Evolutionary conservation across 306 rosid species (phyloP), one percentile per base, ranked within the genome.

Genomic region (Begonia fuchsioides): DNA sequence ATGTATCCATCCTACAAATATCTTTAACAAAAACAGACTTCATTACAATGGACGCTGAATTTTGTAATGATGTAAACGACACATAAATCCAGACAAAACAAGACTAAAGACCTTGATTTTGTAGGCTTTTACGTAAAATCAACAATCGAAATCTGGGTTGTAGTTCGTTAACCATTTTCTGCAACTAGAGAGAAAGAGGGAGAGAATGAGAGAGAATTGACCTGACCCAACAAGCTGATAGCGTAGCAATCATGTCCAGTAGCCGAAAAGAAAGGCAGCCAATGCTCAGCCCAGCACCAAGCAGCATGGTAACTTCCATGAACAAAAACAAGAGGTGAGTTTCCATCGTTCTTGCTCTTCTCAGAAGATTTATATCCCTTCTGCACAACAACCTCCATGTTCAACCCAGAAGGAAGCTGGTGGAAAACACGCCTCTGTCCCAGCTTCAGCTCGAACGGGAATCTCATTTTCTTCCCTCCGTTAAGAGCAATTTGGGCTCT

Each of bases 261-360:
- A 58, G 70, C 55, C 11, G 96, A 87, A 57, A 87, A 87, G 70
- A 79, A 82, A 46, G 96, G 94, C 5, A 87, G 63, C 92, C 92
- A 87, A 18, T 87, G 76, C 59, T 87, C 75, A 51, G 96, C 87
- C 92, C 94, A 87, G 55, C 84, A 79, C 96, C 96, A 87, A 70
- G 94, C 92, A 58, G 96, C 94, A 49, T 87, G 96, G 71, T 87
- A 87, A 60, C 96, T 87, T 68, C 96, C 96, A 72, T 87, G 96
- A 63, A 82, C 80, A 60, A 82, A 87, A 6, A 87, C 77, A 55
- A 87, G 74, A 63, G 94, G 71, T 40, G 86, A 79, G 39, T 20
- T 58, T 16, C 62, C 9, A 18, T 26, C 45, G 35, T 13, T 47
- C 44, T 50, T 19, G 13, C 17, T 52, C 32, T 45, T 49, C 58